Conservation (phyloP, 116 monocot species). For the Papilionanthe hybrid region DNA sequence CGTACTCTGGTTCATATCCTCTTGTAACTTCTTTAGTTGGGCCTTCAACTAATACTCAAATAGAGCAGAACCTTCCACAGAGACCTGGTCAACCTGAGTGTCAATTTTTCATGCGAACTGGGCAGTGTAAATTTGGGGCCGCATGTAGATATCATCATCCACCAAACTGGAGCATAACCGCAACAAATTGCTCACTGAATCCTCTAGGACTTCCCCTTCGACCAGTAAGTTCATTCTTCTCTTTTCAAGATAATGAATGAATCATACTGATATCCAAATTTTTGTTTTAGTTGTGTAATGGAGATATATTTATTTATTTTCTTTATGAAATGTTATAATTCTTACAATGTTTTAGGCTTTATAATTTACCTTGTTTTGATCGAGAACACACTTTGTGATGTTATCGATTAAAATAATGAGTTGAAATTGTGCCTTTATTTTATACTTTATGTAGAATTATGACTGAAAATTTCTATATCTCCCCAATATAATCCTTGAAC, state of each 20-base stretch:
- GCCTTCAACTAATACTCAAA: slow-evolving; percentile 33
- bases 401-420: neutral
- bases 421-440: neutral
- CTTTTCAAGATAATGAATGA: neutral
- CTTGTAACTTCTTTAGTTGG: slow-evolving; percentile 32
- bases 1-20: slow-evolving; percentile 33
- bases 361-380: neutral
- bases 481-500: too few species aligned
- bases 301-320: neutral
- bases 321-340: neutral
- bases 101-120: slow-evolving; percentile 79
- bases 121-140: slow-evolving; percentile 83
- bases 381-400: slow-evolving; percentile 1
- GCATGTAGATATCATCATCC: slow-evolving; percentile 96
- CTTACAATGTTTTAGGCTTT: neutral
- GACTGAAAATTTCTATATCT: too few species aligned
- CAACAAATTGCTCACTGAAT: slow-evolving; percentile 42
- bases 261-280: neutral
- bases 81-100: slow-evolving; percentile 86
- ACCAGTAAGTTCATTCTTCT: slow-evolving; percentile 37
- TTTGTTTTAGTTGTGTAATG: neutral
- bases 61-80: slow-evolving; percentile 48
- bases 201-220: slow-evolving; percentile 86
- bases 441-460: neutral
- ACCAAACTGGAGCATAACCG: slow-evolving; percentile 40